Conservation (phyloP, 164 flowering plant species). For the Kingdonia uniflora region DNA sequence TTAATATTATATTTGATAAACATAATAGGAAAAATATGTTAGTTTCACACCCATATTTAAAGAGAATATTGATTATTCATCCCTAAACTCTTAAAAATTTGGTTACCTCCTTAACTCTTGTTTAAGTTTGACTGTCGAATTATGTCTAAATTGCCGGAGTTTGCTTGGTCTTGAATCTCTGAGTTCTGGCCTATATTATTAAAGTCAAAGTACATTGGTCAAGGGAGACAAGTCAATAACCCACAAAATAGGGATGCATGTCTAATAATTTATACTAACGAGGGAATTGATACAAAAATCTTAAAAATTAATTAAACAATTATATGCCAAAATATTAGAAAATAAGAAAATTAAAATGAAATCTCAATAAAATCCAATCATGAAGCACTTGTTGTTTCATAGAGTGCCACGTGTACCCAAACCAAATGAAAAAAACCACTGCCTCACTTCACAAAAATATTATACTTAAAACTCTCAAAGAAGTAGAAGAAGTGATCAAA, state of each 20-base stretch:
- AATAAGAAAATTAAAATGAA: neutral
- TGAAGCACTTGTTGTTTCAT: conserved; percentile 5
- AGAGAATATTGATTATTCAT: neutral
- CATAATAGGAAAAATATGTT: neutral
- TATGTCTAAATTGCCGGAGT: too few species aligned
- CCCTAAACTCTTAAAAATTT: neutral
- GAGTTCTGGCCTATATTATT: too few species aligned
- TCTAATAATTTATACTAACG: neutral
- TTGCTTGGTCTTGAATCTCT: too few species aligned
- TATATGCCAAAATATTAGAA: too few species aligned
- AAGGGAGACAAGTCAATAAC: neutral
- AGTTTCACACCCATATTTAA: neutral
- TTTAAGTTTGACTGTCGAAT: too few species aligned
- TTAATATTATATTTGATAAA: neutral
- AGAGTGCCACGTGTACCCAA: conserved; percentile 51
- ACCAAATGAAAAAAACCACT: conserved; percentile 24
- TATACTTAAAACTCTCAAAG: conserved; percentile 12
- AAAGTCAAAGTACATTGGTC: too few species aligned
- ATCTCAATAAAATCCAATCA: neutral
- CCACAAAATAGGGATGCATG: neutral
- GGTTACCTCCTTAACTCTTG: neutral
- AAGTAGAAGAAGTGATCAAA: conserved; percentile 5
- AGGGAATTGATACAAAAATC: neutral
- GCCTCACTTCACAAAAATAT: conserved; percentile 24
- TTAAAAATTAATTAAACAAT: neutral